Percentiles rank a stretch among this genome's conserved stretches.
Conservation (phyloP, 2,329 filamentous ascomycete genomes). For the Aspergillus amoenus region DNA sequence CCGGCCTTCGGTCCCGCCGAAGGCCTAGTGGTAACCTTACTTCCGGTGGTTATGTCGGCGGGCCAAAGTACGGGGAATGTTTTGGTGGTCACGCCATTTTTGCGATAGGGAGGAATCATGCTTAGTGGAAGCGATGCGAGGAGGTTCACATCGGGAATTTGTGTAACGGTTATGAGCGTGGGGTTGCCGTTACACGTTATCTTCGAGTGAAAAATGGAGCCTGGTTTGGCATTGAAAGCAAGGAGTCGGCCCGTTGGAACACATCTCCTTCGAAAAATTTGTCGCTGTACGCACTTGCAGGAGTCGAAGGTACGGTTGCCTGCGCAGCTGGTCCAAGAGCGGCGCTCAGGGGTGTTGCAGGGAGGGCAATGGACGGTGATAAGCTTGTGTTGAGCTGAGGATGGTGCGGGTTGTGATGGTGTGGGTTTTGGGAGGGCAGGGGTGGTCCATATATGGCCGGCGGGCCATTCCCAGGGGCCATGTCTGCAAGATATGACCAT, state of each 20-base stretch:
- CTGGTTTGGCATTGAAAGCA: slow-evolving; percentile 46
- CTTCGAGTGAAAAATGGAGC: slow-evolving; percentile 43
- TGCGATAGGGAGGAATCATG: not conserved
- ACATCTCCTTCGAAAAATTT: slow-evolving; percentile 51
- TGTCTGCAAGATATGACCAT: slow-evolving; percentile 57
- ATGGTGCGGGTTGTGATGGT: slow-evolving; percentile 30
- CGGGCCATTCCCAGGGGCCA: slow-evolving; percentile 33
- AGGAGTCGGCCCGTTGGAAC: slow-evolving; percentile 49
- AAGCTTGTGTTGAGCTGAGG: slow-evolving; percentile 27
- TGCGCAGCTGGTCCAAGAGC: slow-evolving; percentile 87
- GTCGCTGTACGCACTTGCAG: slow-evolving; percentile 49
- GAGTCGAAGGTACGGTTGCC: slow-evolving; percentile 73
- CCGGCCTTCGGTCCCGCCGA: slow-evolving; percentile 2
- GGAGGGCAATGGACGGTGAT: slow-evolving; percentile 58
- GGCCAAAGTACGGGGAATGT: not conserved
- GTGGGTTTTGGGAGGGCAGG: slow-evolving; percentile 30
- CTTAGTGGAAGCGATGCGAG: not conserved
- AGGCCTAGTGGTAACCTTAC: not conserved
- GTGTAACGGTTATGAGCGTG: slow-evolving; percentile 31
- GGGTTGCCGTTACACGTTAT: slow-evolving; percentile 36
- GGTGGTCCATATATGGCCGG: slow-evolving; percentile 37
- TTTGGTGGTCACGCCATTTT: not conserved
- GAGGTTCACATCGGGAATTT: slow-evolving; percentile 11
- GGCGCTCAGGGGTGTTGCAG: slow-evolving; percentile 85
- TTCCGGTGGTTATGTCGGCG: not conserved